Conservation (phyloP, 2,329 filamentous ascomycete species). For the Biscogniauxia marginata region DNA sequence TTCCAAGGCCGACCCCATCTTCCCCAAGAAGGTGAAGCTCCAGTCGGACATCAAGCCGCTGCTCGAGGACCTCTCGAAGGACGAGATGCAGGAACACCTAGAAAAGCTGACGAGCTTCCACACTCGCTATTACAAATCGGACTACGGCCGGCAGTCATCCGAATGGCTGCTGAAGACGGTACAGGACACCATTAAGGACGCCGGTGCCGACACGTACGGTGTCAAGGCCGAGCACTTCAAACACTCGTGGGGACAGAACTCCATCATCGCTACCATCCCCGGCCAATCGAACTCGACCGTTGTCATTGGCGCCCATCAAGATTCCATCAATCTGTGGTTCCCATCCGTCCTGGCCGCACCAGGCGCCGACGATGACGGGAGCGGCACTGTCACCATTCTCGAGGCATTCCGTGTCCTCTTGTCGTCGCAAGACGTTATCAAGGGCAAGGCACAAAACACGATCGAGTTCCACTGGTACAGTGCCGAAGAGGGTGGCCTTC, state of each 20-base stretch:
- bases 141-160: slow-evolving; percentile 78
- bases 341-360: slow-evolving; percentile 82
- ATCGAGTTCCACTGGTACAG: slow-evolving; percentile 92
- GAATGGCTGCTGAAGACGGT: slow-evolving; percentile 82
- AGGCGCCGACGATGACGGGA: slow-evolving; percentile 94
- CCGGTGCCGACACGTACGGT: slow-evolving; percentile 65
- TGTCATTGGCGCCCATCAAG: slow-evolving; percentile 88
- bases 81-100: slow-evolving; percentile 74
- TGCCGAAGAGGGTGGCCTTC: slow-evolving; percentile 72
- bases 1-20: slow-evolving; percentile 50
- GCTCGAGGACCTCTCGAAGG: slow-evolving; percentile 67
- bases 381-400: slow-evolving; percentile 89
- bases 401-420: slow-evolving; percentile 84
- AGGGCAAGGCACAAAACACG: slow-evolving; percentile 76
- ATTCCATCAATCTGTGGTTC: slow-evolving; percentile 91
- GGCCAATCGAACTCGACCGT: slow-evolving; percentile 81
- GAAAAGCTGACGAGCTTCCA: slow-evolving; percentile 77
- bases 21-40: slow-evolving; percentile 64
- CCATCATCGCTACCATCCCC: slow-evolving; percentile 87
- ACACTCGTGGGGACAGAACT: slow-evolving; percentile 87
- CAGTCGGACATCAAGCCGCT: slow-evolving; percentile 67
- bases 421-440: slow-evolving; percentile 65
- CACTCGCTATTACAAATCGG: slow-evolving; percentile 78
- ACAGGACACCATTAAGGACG: slow-evolving; percentile 65
- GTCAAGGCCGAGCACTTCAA: slow-evolving; percentile 72